phyloP scores from a whole-genome alignment of 371 early-diverging fungal genomes.

The Smittium culicis region DNA sequence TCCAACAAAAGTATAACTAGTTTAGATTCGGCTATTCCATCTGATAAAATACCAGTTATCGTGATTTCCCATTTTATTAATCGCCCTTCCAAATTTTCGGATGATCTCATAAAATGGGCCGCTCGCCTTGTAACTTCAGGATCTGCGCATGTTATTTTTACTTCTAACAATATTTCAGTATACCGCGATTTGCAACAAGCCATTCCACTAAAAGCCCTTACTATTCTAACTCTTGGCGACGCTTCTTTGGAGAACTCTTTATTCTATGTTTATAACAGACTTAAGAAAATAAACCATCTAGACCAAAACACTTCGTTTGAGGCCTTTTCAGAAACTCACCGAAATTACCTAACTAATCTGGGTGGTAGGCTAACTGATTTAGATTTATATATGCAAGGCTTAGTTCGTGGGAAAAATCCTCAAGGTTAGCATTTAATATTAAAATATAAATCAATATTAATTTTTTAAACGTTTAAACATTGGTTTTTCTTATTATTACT shows the following conservation, averaged over 20 bases:
- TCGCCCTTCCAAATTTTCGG: constrained; percentile 53
- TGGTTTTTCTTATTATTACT: too few relatives aligned
- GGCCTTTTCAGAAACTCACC: not conserved
- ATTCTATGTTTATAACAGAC: not conserved
- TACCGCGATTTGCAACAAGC: constrained; percentile 46
- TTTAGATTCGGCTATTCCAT: constrained; percentile 21
- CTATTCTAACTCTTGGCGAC: not conserved
- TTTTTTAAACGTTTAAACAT: too few relatives aligned
- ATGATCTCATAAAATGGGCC: constrained; percentile 62
- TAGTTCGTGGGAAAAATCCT: constrained; percentile 54
- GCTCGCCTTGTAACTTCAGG: constrained; percentile 54
- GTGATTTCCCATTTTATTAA: constrained; percentile 74
- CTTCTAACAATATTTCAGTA: constrained; percentile 59
- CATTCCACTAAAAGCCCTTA: not conserved
- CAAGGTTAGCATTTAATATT: too few relatives aligned
- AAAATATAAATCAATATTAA: too few relatives aligned
- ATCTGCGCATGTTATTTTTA: constrained; percentile 82
- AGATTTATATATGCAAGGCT: constrained; percentile 67
- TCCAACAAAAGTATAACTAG: not conserved
- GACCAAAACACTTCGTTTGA: not conserved
- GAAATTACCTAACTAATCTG: constrained; percentile 17
- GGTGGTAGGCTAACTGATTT: constrained; percentile 87
- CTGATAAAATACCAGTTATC: constrained; percentile 61
- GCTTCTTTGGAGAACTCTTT: not conserved
- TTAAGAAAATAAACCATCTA: not conserved